Conservation (phyloP, 805 yeast genomes). For the Wickerhamiella alocasiicola region DNA sequence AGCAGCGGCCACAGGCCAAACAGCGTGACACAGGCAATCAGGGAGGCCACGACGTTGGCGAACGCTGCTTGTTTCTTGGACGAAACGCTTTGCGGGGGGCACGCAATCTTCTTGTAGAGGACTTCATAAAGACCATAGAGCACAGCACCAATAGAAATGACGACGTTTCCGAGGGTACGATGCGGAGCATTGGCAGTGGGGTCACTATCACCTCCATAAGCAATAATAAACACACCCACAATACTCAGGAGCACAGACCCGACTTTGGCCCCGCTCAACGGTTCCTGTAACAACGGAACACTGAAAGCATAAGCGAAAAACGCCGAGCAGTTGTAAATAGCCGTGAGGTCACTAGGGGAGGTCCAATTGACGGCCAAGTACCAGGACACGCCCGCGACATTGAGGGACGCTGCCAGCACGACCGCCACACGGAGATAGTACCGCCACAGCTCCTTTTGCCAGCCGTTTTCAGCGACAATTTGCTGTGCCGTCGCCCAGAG, state of each 20-base stretch:
- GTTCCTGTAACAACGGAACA: constrained; percentile 57
- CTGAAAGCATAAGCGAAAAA: constrained; percentile 81
- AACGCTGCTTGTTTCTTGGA: constrained; percentile 66
- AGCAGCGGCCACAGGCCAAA: constrained; percentile 38
- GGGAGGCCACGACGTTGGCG: constrained; percentile 62
- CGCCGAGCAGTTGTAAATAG: constrained; percentile 82
- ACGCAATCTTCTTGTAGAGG: constrained; percentile 57
- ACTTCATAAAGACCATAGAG: constrained; percentile 77
- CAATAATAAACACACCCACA: constrained; percentile 64
- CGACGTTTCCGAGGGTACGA: constrained; percentile 53
- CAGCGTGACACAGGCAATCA: constrained; percentile 49
- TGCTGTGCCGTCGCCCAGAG: constrained; percentile 15
- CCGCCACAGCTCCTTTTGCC: constrained; percentile 9
- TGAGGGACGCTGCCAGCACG: constrained; percentile 44
- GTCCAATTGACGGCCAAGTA: constrained; percentile 71
- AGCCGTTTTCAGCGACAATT: constrained; percentile 14
- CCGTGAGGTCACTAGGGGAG: constrained; percentile 76
- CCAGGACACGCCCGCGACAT: constrained; percentile 75
- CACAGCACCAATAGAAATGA: constrained; percentile 63
- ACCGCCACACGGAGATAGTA: constrained; percentile 37
- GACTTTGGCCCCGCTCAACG: constrained; percentile 48
- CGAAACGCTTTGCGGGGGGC: constrained; percentile 58
- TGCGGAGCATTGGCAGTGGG: constrained; percentile 36
- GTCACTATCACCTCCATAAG: constrained; percentile 35
- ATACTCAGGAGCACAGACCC: constrained; percentile 60